Percentiles rank a stretch among this genome's conserved stretches.
Evolutionary conservation across 2,329 filamentous ascomycete species (phyloP).

Genomic region (Venturia aucupariae): DNA sequence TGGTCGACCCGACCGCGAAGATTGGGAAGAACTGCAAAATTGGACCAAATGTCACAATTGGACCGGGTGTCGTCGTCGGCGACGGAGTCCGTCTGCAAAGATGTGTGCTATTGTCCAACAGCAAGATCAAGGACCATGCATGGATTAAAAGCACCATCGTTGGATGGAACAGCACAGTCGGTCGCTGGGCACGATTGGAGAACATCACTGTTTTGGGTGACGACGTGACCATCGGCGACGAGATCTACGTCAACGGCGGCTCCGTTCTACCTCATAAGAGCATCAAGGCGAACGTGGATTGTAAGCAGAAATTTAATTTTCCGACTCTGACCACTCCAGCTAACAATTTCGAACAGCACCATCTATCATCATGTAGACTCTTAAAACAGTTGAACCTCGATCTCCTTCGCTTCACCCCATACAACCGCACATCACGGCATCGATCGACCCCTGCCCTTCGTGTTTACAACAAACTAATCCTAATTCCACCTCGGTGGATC

Average conservation of each 20-base stretch:
- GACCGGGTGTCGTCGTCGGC: slow-evolving; percentile 82
- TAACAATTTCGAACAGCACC: slow-evolving; percentile 27
- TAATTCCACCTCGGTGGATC: neutral
- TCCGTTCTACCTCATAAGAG: slow-evolving; percentile 95
- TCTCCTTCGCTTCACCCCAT: neutral
- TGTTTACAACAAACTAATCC: slow-evolving; percentile 1
- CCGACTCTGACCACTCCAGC: neutral
- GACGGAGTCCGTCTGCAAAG: slow-evolving; percentile 92
- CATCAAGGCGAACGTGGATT: slow-evolving; percentile 94
- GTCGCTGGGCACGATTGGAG: slow-evolving; percentile 91
- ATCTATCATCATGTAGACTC: slow-evolving; percentile 41
- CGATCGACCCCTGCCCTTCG: neutral
- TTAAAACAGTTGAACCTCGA: neutral
- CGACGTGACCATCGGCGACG: slow-evolving; percentile 94
- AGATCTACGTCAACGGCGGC: slow-evolving; percentile 97
- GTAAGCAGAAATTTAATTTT: slow-evolving; percentile 22
- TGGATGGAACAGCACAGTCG: slow-evolving; percentile 94
- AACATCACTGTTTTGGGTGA: slow-evolving; percentile 97
- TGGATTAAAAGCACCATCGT: slow-evolving; percentile 99
- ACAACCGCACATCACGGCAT: neutral
- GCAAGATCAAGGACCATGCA: slow-evolving; percentile 96
- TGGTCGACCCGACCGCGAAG: slow-evolving; percentile 89
- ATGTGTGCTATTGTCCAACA: slow-evolving; percentile 78
- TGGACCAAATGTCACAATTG: slow-evolving; percentile 92
- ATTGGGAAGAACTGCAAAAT: slow-evolving; percentile 98